phyloP scores from a whole-genome alignment of 2,329 filamentous ascomycete genomes.

The Escovopsis sp. region DNA sequence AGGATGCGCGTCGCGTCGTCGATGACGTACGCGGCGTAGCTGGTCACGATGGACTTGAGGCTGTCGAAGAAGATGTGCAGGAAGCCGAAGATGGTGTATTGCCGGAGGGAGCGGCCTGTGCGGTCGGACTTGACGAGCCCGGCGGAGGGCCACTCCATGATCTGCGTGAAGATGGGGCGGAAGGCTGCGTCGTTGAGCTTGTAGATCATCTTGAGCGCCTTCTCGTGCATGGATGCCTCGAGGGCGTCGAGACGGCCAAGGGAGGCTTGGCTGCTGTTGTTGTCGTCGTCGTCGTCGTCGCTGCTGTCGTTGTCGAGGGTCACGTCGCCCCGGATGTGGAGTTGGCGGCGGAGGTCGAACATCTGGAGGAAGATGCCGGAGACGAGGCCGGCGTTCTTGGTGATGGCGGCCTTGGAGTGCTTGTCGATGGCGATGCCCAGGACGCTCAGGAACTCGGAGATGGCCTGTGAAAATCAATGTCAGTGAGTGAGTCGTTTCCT shows the following conservation, averaged over 20 bases:
- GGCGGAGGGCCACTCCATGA: conserved; percentile 66
- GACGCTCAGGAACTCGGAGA: conserved; percentile 52
- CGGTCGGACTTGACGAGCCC: conserved; percentile 46
- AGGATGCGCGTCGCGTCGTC: conserved; percentile 59
- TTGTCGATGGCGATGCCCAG: conserved; percentile 59
- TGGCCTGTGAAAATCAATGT: conserved; percentile 31
- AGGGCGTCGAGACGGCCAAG: conserved; percentile 38
- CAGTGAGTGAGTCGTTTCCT: conserved; percentile 1
- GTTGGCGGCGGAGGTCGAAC: conserved; percentile 50
- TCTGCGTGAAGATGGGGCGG: conserved; percentile 71
- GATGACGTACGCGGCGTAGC: conserved; percentile 73
- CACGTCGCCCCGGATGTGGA: conserved; percentile 30
- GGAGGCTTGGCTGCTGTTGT: conserved; percentile 24
- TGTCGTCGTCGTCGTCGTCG: no score
- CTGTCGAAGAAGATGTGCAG: conserved; percentile 64
- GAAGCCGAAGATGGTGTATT: conserved; percentile 70
- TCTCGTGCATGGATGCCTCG: conserved; percentile 51
- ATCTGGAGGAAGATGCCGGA: conserved; percentile 45
- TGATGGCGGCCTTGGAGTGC: conserved; percentile 62
- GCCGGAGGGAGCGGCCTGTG: conserved; percentile 42
- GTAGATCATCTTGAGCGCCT: conserved; percentile 78
- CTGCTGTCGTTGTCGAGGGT: no score
- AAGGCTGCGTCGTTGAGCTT: conserved; percentile 93
- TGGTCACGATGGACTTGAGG: conserved; percentile 87
- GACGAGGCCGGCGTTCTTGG: conserved; percentile 57